Conservation (phyloP, 2,329 filamentous ascomycete species). For the Penicillium decumbens region DNA sequence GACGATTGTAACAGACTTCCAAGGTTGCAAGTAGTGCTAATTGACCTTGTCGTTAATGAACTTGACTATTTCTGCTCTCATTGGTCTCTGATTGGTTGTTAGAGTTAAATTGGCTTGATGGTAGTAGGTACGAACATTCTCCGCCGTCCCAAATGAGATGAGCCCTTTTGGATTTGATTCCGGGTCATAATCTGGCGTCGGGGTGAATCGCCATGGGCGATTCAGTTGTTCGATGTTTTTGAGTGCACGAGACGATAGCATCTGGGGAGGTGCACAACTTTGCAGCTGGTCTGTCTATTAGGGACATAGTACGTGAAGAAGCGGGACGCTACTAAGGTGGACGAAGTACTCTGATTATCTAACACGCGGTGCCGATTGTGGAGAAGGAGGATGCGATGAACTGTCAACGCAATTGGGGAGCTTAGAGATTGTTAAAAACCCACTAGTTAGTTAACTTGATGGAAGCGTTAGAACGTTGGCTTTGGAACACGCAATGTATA, state of each 20-base stretch:
- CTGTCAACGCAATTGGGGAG: background rate
- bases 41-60: constrained; percentile 37
- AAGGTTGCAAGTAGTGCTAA: too few species aligned
- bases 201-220: constrained; percentile 29
- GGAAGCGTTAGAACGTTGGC: background rate
- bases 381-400: background rate
- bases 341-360: background rate
- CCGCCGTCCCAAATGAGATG: constrained; percentile 36
- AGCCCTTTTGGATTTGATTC: constrained; percentile 30
- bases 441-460: background rate
- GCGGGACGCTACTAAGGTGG: constrained; percentile 3
- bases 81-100: constrained; percentile 26
- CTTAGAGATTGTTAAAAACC: background rate
- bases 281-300: background rate
- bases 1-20: background rate
- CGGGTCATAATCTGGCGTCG: constrained; percentile 24
- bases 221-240: constrained; percentile 20
- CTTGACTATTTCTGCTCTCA: constrained; percentile 36
- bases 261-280: constrained; percentile 1
- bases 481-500: constrained; percentile 1
- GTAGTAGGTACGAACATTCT: constrained; percentile 28
- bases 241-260: constrained; percentile 29
- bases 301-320: background rate
- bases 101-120: background rate
- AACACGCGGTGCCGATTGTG: background rate